These are phyloP conservation scores for Lecanicillium sp. DNA, from an alignment of 2,329 filamentous ascomycete genomes.

Conservation along the genomic window DNA sequence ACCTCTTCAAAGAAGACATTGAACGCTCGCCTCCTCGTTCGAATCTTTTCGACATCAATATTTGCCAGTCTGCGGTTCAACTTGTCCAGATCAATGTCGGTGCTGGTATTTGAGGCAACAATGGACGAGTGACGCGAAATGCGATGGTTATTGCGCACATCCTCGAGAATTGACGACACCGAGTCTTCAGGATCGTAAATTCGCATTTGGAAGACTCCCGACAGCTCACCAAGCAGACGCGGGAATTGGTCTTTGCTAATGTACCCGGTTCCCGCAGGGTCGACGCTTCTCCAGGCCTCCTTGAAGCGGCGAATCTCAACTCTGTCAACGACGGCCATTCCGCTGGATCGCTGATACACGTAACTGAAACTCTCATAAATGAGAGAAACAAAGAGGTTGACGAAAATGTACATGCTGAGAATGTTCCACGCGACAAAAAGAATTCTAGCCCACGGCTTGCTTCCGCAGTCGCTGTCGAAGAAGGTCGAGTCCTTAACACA, in stretches of 20 bases:
- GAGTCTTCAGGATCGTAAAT: constrained; percentile 91
- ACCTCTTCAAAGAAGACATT: constrained; percentile 98
- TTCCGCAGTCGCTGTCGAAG: constrained; percentile 88
- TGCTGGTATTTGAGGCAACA: constrained; percentile 42
- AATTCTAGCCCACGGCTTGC: constrained; percentile 76
- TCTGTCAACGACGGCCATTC: constrained; percentile 81
- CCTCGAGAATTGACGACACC: constrained; percentile 78
- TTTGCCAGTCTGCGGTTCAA: constrained; percentile 66
- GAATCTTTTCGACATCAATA: constrained; percentile 71
- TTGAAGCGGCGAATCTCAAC: constrained; percentile 97
- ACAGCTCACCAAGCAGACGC: constrained; percentile 81
- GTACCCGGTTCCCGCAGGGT: constrained; percentile 84
- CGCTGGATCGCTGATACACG: constrained; percentile 93
- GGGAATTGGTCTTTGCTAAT: constrained; percentile 89
- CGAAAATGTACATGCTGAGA: constrained; percentile 99
- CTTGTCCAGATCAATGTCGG: constrained; percentile 65
- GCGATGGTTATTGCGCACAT: constrained; percentile 59
- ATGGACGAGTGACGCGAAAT: constrained; percentile 50
- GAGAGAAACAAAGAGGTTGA: constrained; percentile 94
- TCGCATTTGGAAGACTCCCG: constrained; percentile 93
- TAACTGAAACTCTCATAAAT: constrained; percentile 99
- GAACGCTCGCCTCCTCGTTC: constrained; percentile 68
- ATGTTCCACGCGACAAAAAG: constrained; percentile 98
- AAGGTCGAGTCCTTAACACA: constrained; percentile 70
- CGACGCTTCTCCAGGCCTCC: constrained; percentile 94